A percentile compares a stretch with the other conserved stretches of the same genome.
phyloP scores from a whole-genome alignment of 768 basidiomycete genomes.

The Xanthoconium stramineum region DNA sequence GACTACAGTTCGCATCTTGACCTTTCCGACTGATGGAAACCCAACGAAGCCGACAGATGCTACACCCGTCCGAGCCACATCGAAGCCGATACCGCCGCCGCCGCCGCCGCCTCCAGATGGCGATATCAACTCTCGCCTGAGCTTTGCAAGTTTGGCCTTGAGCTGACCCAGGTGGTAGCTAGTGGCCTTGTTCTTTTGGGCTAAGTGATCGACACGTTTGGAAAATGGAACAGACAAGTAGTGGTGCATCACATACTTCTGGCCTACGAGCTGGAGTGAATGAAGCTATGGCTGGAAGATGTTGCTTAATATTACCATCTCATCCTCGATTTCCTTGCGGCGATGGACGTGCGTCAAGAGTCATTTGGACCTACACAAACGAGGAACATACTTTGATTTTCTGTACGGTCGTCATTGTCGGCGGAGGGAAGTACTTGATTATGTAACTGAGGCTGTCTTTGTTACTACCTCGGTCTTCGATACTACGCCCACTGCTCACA shows the following conservation, averaged over 20 bases:
- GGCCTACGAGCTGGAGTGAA: conserved; percentile 46
- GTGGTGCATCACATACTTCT: conserved; percentile 58
- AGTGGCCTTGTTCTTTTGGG: conserved; percentile 94
- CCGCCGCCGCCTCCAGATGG: conserved; percentile 79
- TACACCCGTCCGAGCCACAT: conserved; percentile 97
- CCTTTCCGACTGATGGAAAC: conserved; percentile 95
- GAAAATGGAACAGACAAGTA: conserved; percentile 9
- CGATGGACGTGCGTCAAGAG: conserved; percentile 10
- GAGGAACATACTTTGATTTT: conserved; percentile 68
- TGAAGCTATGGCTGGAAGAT: conserved; percentile 21
- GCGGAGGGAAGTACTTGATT: neutral
- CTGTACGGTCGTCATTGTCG: conserved; percentile 79
- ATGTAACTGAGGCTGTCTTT: conserved; percentile 11
- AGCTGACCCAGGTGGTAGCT: conserved; percentile 96
- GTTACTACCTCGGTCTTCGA: neutral
- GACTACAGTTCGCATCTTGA: conserved; percentile 23
- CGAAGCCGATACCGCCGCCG: conserved; percentile 89
- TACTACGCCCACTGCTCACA: neutral
- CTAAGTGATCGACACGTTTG: conserved; percentile 38
- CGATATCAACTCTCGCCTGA: conserved; percentile 88
- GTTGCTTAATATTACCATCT: conserved; percentile 65
- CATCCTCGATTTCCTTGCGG: conserved; percentile 88
- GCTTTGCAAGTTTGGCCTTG: conserved; percentile 97
- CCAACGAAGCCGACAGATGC: conserved; percentile 94
- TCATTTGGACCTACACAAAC: conserved; percentile 15